A percentile compares a stretch with the other conserved stretches of the same genome.
phyloP scores from a whole-genome alignment of 108 stramenopile genomes.

The Cylindrotheca closterium region DNA sequence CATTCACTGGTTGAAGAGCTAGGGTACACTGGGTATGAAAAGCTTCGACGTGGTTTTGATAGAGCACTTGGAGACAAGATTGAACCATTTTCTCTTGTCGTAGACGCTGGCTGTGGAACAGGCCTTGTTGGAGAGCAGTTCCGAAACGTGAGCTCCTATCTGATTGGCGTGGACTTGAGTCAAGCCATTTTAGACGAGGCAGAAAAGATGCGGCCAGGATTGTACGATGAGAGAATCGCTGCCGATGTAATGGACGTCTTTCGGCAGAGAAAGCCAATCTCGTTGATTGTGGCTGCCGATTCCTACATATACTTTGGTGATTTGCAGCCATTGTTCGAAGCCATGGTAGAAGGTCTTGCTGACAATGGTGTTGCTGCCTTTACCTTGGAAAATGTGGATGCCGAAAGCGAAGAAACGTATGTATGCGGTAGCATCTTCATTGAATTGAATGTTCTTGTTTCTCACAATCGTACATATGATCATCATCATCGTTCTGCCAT shows the following conservation, averaged over 20 bases:
- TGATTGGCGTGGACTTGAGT: conserved; percentile 73
- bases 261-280: conserved; percentile 43
- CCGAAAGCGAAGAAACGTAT: conserved; percentile 44
- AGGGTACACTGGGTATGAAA: conserved; percentile 65
- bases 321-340: conserved; percentile 58
- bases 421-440: conserved; percentile 9
- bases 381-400: conserved; percentile 66
- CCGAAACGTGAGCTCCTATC: conserved; percentile 57
- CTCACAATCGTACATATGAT: not conserved
- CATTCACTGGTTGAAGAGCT: conserved; percentile 71
- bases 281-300: conserved; percentile 69
- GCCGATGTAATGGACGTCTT: conserved; percentile 63
- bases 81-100: conserved; percentile 41
- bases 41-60: conserved; percentile 63
- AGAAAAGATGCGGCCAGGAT: conserved; percentile 47
- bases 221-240: conserved; percentile 57
- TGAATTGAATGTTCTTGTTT: conserved; percentile 2
- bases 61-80: conserved; percentile 42
- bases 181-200: conserved; percentile 64
- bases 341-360: conserved; percentile 51
- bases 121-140: conserved; percentile 79
- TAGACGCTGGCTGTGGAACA: conserved; percentile 80
- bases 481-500: not conserved
- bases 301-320: conserved; percentile 81
- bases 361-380: conserved; percentile 58